Base-by-base conservation (phyloP, 208 protist genomes). In the Trypanosoma theileri region DNA sequence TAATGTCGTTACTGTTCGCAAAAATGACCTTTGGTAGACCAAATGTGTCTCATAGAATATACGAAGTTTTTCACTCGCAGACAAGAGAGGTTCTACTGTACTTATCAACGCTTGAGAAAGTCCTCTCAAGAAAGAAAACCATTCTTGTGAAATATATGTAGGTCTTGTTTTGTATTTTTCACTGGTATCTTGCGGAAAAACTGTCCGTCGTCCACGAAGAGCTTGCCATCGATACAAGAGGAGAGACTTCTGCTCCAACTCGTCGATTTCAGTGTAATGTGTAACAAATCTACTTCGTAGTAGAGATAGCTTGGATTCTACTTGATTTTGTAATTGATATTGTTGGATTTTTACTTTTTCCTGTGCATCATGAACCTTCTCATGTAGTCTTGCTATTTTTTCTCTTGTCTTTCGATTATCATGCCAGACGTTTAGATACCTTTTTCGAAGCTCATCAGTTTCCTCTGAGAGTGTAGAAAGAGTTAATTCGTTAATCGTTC, bases 71-170 rank as follows among this genome's bases (percentile, higher is more conserved):
- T 21, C 14, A 40, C 0, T 55, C 26, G 13, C 42, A 40, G 13
- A 19, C 16, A 65, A 24, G 42, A 65, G 46, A 40, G 59, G 59
- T 52, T 65, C 57, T 13, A 50, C 57, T 45, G 21, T 45, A 9
- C 1, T 22, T 22, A 28, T 22, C 41, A 61, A 14, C 13, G 19
- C 41, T 14, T 61, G 4, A 12, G 14, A 46, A 50, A 61, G n/a
- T 17, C 19, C 57, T 31, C 13, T 12, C 9, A 61, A 21, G 6
- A 61, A 19, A 9, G 21, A 61, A 4, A 28, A 4, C 4, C 28
- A 50, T 41, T 61, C 57, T 22, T 13, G n/a, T 17, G 21, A 8
- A 50, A 22, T 45, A 24, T 24, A 24, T 11, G 14, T 21, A 21
- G 41, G n/a, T 22, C 4, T 13, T 11, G 7, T 21, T 14, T 7